A percentile compares a stretch with the other conserved stretches of the same genome.
Evolutionary conservation across 805 yeast species (phyloP).

Genomic region (Kockiozyma suomiensis): DNA sequence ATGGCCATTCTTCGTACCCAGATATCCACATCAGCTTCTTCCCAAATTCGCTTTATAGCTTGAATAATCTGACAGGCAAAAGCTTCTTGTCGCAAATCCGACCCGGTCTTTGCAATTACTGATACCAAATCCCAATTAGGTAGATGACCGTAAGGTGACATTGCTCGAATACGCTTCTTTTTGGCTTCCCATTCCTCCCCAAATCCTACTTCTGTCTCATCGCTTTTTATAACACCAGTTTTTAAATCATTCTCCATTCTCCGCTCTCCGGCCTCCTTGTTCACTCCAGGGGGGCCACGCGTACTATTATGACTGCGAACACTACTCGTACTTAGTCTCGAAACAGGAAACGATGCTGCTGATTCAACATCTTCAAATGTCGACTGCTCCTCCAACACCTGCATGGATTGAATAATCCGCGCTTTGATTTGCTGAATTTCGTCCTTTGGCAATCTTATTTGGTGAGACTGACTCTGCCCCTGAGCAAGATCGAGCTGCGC

Average conservation of each 20-base stretch:
- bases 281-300: conserved; percentile 21
- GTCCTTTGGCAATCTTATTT: conserved; percentile 49
- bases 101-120: conserved; percentile 95
- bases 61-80: conserved; percentile 94
- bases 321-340: conserved; percentile 19
- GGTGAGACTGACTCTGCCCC: conserved; percentile 46
- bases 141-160: conserved; percentile 80
- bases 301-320: conserved; percentile 10
- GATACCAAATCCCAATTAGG: conserved; percentile 95
- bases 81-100: conserved; percentile 94
- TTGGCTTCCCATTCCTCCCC: conserved; percentile 94
- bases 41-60: conserved; percentile 86
- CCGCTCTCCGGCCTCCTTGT: conserved; percentile 77
- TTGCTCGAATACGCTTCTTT: conserved; percentile 73
- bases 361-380: conserved; percentile 49
- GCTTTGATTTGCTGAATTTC: conserved; percentile 70
- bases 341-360: background rate
- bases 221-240: conserved; percentile 63
- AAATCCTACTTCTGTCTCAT: conserved; percentile 57
- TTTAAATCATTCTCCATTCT: conserved; percentile 90
- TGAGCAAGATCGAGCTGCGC: conserved; percentile 72
- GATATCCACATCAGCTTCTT: conserved; percentile 62
- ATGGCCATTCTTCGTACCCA: conserved; percentile 97
- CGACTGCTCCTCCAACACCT: conserved; percentile 65
- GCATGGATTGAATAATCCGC: conserved; percentile 72